Percentiles rank a stretch among this genome's conserved stretches.
These are phyloP conservation scores for Rhodomyrtus tomentosa DNA, from an alignment of 345 rosid genomes.

Conservation along the genomic window DNA sequence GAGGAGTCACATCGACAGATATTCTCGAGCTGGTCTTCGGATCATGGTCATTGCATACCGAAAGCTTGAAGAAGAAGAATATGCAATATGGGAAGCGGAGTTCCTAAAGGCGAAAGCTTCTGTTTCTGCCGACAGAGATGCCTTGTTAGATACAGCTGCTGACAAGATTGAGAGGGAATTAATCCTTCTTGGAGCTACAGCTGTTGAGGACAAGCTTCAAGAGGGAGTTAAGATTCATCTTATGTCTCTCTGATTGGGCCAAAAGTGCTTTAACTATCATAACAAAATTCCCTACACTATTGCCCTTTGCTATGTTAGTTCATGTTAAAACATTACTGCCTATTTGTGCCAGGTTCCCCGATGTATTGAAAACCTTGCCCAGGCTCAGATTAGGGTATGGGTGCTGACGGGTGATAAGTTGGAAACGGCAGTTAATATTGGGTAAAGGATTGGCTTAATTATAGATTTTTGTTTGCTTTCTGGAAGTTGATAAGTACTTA, in stretches of 20 bases:
- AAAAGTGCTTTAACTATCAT: background rate
- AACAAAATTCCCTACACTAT: background rate
- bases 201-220: constrained; percentile 90
- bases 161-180: constrained; percentile 59
- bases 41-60: constrained; percentile 69
- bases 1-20: constrained; percentile 38
- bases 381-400: constrained; percentile 75
- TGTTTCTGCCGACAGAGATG: constrained; percentile 45
- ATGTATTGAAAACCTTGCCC: constrained; percentile 71
- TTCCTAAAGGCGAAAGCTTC: constrained; percentile 46
- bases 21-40: constrained; percentile 75
- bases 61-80: constrained; percentile 54
- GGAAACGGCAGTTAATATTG: constrained; percentile 89
- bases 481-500: background rate
- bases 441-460: constrained; percentile 29
- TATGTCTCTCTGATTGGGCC: background rate
- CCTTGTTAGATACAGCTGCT: constrained; percentile 36
- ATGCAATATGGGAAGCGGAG: constrained; percentile 41
- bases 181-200: constrained; percentile 88
- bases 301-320: background rate
- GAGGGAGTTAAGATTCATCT: constrained; percentile 46
- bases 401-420: constrained; percentile 85
- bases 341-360: constrained; percentile 45
- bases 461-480: background rate
- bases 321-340: background rate